phyloP scores from a whole-genome alignment of 2,329 filamentous ascomycete genomes.

The Nemania diffusa region DNA sequence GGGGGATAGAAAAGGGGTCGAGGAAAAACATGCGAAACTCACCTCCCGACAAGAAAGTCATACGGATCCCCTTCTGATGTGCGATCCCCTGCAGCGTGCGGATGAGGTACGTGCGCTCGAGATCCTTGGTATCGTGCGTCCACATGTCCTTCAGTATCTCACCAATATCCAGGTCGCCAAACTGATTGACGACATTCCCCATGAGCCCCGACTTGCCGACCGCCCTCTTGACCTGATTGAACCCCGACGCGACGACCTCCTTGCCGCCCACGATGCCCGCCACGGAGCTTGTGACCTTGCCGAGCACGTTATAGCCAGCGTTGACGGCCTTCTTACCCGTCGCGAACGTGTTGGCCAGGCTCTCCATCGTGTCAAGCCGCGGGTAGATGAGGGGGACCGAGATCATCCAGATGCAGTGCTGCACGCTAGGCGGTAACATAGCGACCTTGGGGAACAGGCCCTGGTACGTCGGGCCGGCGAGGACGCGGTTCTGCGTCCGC shows the following conservation, averaged over 20 bases:
- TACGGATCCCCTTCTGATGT: slow-evolving; percentile 92
- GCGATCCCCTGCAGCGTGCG: slow-evolving; percentile 94
- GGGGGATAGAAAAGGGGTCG: background rate
- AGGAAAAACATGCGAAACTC: slow-evolving; percentile 46
- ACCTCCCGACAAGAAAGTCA: slow-evolving; percentile 96
- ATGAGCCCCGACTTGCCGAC: slow-evolving; percentile 95
- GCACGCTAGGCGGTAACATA: slow-evolving; percentile 87
- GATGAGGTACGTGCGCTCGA: slow-evolving; percentile 96
- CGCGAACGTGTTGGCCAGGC: slow-evolving; percentile 87
- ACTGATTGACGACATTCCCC: slow-evolving; percentile 94
- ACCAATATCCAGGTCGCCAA: slow-evolving; percentile 93
- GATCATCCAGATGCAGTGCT: slow-evolving; percentile 97
- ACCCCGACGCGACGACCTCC: slow-evolving; percentile 89
- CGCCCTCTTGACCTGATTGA: slow-evolving; percentile 94
- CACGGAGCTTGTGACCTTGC: slow-evolving; percentile 93
- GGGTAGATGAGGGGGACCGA: slow-evolving; percentile 93
- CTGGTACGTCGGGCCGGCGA: slow-evolving; percentile 97
- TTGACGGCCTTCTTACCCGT: slow-evolving; percentile 98
- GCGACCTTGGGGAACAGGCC: slow-evolving; percentile 96
- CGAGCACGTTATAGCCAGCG: slow-evolving; percentile 93
- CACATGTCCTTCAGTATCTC: slow-evolving; percentile 97
- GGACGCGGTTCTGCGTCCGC: slow-evolving; percentile 87
- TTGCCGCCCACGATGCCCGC: slow-evolving; percentile 96
- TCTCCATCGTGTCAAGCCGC: slow-evolving; percentile 89
- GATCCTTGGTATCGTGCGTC: slow-evolving; percentile 98